Base-by-base conservation (phyloP, 495 filamentous ascomycete species). In the Trichoderma virens region DNA sequence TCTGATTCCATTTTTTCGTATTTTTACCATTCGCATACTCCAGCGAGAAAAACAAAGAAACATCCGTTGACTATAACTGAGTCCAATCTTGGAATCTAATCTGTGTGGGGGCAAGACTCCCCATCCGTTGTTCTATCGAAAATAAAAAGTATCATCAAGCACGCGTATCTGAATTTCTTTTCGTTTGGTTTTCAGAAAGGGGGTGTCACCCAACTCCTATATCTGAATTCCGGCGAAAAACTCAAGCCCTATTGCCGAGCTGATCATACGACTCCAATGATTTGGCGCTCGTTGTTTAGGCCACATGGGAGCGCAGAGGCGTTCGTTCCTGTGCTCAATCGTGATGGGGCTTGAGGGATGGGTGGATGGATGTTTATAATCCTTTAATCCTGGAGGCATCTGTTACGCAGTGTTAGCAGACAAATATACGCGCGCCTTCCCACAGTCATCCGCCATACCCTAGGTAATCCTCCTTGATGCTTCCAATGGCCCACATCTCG, bases 401-500 rank as follows among this genome's bases (percentile, higher is more conserved):
- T 56, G 51, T 56, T 14, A 2, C 6, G 9, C 7, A 31, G 27
- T 14, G 51, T 56, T 28, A 56, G 59, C 20, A 39, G n/a, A 38
- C 20, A 23, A 62, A 27, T 8, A 47, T 47, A 20, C 43, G 20
- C 20, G 25, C 25, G 11, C 9, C 25, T 13, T 14, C 2, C 2
- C 23, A 30, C 43, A 56, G 20, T 28, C 20, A n/a, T 27, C 51
- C 11, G 8, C 5, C 71, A 65, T 74, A 82, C 79, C 82, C 82
- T 34, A 85, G 79, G 70, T 82, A 85, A 64, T 85, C 91, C 75
- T 97, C 94, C 78, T 96, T 96, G 72, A 98, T 96, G 39, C 90
- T 98, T 45, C 92, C 95, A 74, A 98, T 96, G 35, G 93, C 94
- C 80, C 88, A 97, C 83, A 98, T 94, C 68, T 89, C 87, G 30